Conservation (phyloP, 2,329 filamentous ascomycete genomes). For the Westerdykella sp. region DNA sequence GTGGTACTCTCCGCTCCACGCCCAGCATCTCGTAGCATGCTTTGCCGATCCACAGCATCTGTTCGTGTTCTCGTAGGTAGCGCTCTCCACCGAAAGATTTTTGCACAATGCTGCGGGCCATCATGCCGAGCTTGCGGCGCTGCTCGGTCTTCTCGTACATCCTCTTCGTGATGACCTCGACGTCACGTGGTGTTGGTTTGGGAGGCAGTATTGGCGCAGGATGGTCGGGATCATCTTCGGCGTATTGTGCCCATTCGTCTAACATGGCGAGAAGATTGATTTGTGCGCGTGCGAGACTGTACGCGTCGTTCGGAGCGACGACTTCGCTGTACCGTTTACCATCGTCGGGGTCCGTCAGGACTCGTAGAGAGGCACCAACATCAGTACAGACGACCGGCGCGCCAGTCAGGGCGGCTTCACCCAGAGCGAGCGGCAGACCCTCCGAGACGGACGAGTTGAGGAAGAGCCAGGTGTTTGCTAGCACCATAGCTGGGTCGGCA, state of each 20-base stretch:
- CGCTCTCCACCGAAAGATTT: slow-evolving; percentile 55
- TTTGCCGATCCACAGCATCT: slow-evolving; percentile 41
- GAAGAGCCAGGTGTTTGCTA: slow-evolving; percentile 39
- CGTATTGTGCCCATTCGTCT: slow-evolving; percentile 56
- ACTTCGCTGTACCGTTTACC: slow-evolving; percentile 53
- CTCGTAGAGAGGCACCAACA: slow-evolving; percentile 50
- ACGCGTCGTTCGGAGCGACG: slow-evolving; percentile 58
- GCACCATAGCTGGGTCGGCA: slow-evolving; percentile 47
- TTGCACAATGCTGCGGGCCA: slow-evolving; percentile 52
- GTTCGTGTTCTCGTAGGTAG: slow-evolving; percentile 57
- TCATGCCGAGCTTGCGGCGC: slow-evolving; percentile 53
- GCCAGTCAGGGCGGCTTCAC: slow-evolving; percentile 53
- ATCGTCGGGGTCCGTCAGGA: slow-evolving; percentile 49
- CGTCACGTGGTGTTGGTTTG: slow-evolving; percentile 46
- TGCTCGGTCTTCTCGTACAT: slow-evolving; percentile 57
- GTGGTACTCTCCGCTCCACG: slow-evolving; percentile 19
- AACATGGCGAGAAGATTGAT: slow-evolving; percentile 57
- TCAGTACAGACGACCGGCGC: slow-evolving; percentile 53
- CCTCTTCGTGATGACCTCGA: slow-evolving; percentile 48
- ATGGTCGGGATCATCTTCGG: slow-evolving; percentile 43
- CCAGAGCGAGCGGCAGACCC: slow-evolving; percentile 51
- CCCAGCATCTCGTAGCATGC: slow-evolving; percentile 31
- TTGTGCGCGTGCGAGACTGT: slow-evolving; percentile 55
- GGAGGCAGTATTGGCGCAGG: slow-evolving; percentile 42
- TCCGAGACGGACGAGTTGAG: slow-evolving; percentile 54